Evolutionary conservation across 768 basidiomycete genomes (phyloP).

Genomic region (Agaricus blazei): DNA sequence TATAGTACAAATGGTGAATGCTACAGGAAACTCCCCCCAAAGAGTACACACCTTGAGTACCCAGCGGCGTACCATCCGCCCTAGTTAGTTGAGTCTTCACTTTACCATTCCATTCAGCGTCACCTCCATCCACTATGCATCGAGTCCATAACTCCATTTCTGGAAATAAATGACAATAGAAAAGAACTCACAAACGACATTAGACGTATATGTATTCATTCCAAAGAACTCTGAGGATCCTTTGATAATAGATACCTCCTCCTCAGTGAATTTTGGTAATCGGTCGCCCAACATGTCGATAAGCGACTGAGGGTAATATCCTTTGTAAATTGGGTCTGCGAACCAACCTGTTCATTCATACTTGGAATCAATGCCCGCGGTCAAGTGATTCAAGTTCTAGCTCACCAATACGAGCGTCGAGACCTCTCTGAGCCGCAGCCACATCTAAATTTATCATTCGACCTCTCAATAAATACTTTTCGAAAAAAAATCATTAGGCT

Average conservation of each 20-base stretch:
- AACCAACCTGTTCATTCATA: conserved; percentile 17
- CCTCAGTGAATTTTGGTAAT: conserved; percentile 49
- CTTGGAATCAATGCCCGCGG: conserved; percentile 15
- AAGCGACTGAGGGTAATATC: conserved; percentile 54
- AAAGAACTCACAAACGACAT: conserved; percentile 43
- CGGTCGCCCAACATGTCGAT: conserved; percentile 43
- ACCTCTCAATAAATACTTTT: neutral
- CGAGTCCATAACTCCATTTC: neutral
- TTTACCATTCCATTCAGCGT: conserved; percentile 52
- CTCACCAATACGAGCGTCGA: conserved; percentile 62
- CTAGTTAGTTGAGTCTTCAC: conserved; percentile 48
- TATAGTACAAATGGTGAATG: conserved; percentile 16
- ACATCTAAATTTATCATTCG: conserved; percentile 34
- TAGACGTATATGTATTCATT: conserved; percentile 61
- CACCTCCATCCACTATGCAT: conserved; percentile 44
- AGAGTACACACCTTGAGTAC: conserved; percentile 57
- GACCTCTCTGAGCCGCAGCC: conserved; percentile 55
- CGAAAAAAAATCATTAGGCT: conserved; percentile 17
- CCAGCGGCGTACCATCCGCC: conserved; percentile 53
- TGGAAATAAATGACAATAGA: neutral
- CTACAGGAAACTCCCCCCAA: neutral
- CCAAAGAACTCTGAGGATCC: conserved; percentile 67
- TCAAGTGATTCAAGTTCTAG: too few relatives aligned
- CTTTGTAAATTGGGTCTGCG: conserved; percentile 64
- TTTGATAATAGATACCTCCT: conserved; percentile 50